Evolutionary conservation across 345 rosid species (phyloP), one percentile per base, ranked within the genome.

Genomic region (Pistacia vera): DNA sequence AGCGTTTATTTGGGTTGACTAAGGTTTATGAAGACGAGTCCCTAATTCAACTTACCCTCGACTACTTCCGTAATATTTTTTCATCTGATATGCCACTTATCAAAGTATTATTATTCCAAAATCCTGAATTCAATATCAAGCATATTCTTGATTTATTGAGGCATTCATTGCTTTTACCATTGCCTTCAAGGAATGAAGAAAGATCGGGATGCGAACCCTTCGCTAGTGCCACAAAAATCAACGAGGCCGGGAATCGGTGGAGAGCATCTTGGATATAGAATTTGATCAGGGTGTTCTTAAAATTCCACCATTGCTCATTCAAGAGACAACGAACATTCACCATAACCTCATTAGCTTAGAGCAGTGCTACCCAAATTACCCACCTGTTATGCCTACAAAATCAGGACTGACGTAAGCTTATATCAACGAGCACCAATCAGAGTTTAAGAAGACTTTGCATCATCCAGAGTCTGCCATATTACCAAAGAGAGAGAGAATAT

Each of bases 101-200:
- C 13, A 28, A 72, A 7, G 5, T 35, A 22, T 9, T 0, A 0
- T 11, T 33, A 35, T 41, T 54, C 49, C 0, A 0, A 5, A 68
- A 11, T 22, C 9, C 71, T 6, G 55, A 75, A 14, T 63, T 70
- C 67, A 79, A 75, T 10, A 68, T 73, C 67, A 79, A 63, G 64
- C 82, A 82, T 25, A 63, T 82, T 44, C 82, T 76, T 35, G 80
- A 79, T 55, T 57, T 82, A 13, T 13, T 80, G 38, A 66, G 83
- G 28, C 30, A 36, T 46, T 75, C 79, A 2, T 36, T 71, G 64
- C 54, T 80, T 44, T 55, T 52, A 66, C 71, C 79, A 2, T 36
- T 71, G 64, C 54, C 75, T 44, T 55, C 41, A 66, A 28, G 25
- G 12, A 63, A 4, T 6, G 41, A 41, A 2, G 2, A 46, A 2